A percentile compares a stretch with the other conserved stretches of the same genome.
phyloP scores from a whole-genome alignment of 1,139 yeast species.

The Saccharomyces hybrid region DNA sequence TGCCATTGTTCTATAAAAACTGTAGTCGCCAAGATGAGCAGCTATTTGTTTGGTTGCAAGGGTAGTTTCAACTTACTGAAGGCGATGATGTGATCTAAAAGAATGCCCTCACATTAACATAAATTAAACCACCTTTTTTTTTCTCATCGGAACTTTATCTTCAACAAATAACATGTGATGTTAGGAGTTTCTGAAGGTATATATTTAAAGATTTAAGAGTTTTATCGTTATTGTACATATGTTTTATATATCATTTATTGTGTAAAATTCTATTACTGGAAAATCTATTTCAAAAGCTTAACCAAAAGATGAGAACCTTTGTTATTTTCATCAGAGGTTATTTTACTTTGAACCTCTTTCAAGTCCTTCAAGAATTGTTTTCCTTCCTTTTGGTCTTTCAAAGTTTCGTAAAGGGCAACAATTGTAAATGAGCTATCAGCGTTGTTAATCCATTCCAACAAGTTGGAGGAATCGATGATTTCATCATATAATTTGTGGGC shows the following conservation, averaged over 20 bases:
- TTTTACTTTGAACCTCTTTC: conserved; percentile 44
- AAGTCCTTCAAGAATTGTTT: conserved; percentile 44
- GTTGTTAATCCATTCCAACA: conserved; percentile 65
- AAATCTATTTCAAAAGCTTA: conserved; percentile 29
- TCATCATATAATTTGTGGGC: conserved; percentile 50
- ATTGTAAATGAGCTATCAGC: conserved; percentile 73
- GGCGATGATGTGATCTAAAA: not conserved
- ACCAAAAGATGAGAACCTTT: conserved; percentile 74
- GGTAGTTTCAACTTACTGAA: not conserved
- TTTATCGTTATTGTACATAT: conserved; percentile 1
- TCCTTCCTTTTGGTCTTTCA: conserved; percentile 36
- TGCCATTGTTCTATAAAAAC: not conserved
- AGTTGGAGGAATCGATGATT: conserved; percentile 40
- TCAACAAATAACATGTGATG: not conserved
- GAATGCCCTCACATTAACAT: no score
- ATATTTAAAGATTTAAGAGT: not conserved
- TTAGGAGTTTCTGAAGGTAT: not conserved
- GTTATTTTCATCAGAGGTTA: conserved; percentile 44
- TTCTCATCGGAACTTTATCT: not conserved
- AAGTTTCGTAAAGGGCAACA: conserved; percentile 58
- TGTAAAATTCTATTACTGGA: not conserved
- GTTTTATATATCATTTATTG: not conserved
- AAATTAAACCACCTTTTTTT: not conserved
- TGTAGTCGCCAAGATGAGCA: not conserved
- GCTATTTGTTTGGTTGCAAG: not conserved